phyloP scores from a whole-genome alignment of 176 grass and related monocot genomes.

The Luzula sylvatica region DNA sequence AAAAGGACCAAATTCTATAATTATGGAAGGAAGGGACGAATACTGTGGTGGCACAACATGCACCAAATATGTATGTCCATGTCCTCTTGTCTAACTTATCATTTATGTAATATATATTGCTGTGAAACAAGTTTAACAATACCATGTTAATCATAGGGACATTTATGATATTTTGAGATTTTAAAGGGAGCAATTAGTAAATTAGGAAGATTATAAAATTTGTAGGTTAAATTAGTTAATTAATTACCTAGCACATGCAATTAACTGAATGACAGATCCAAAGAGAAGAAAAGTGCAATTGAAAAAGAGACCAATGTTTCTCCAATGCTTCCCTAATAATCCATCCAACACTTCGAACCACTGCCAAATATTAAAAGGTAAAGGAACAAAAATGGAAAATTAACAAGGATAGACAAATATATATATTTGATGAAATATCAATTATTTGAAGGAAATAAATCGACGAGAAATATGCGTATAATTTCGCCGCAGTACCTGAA shows the following conservation, averaged over 20 bases:
- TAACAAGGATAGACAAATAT: too few relatives aligned
- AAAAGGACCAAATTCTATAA: slow-evolving; percentile 93
- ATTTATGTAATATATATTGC: slow-evolving; percentile 99
- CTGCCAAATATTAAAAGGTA: slow-evolving; percentile 18
- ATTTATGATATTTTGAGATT: not conserved
- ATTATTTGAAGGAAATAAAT: slow-evolving; percentile 3
- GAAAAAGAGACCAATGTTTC: slow-evolving; percentile 81
- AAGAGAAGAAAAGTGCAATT: slow-evolving; percentile 99
- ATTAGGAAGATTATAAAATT: too few relatives aligned
- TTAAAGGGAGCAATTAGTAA: not conserved
- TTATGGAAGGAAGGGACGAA: slow-evolving; percentile 99
- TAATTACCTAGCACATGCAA: slow-evolving; percentile 79
- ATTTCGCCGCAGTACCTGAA: slow-evolving; percentile 35
- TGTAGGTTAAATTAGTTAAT: not conserved
- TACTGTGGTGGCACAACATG: slow-evolving; percentile 89
- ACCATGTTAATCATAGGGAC: not conserved
- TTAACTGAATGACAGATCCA: slow-evolving; percentile 97
- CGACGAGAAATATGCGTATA: not conserved
- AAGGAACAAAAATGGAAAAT: not conserved
- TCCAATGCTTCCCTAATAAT: slow-evolving; percentile 74
- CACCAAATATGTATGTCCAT: slow-evolving; percentile 97
- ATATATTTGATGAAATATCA: not conserved
- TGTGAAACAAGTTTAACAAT: not conserved
- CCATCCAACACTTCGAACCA: slow-evolving; percentile 98
- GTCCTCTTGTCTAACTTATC: slow-evolving; percentile 90